Evolutionary conservation across 345 rosid genomes (phyloP), one percentile per base, ranked within the genome.

Genomic region (Moringa oleifera): DNA sequence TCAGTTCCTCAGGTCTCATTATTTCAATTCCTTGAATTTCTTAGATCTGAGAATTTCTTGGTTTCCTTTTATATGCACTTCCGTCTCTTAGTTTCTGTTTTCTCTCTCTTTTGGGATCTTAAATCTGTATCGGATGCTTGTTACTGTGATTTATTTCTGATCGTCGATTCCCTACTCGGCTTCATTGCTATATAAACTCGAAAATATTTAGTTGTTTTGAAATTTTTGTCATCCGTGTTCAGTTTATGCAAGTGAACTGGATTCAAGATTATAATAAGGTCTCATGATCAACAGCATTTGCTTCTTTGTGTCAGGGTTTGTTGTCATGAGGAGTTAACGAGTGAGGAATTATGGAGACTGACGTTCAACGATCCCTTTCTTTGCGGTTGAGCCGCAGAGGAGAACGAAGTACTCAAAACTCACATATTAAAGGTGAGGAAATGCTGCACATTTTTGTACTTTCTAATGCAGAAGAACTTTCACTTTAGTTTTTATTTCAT

Each of bases 361-460:
- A 84, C 64, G 53, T 65, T 63, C 90, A 78, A 65, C 69, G 74
- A 28, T 72, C 96, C 21, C 55, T 81, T 46, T 86, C 93, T n/a
- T 62, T 70, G 62, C 82, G 92, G 46, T 54, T 78, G 58, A 85
- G 71, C 71, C 80, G 92, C 47, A 83, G 91, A 45, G 86, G 77
- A 23, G 97, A 87, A 55, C 74, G 87, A 41, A 71, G 55, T 72
- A 58, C 68, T 62, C 83, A 63, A 28, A 22, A 53, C 64, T 58
- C 77, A n/a, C 61, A 20, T 33, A 53, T 56, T 63, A 79, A 69
- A 83, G 90, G 95, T 80, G 51, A 70, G 61, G 45, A 6, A 58
- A 21, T 41, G 13, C 47, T 41, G 47, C 47, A 41, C 9, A 41
- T 41, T 7, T 41, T 41, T 16, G 17, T 41, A 15, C 13, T 41